Conservation (phyloP, 139 green algal genomes). For the Chlorella sp. region DNA sequence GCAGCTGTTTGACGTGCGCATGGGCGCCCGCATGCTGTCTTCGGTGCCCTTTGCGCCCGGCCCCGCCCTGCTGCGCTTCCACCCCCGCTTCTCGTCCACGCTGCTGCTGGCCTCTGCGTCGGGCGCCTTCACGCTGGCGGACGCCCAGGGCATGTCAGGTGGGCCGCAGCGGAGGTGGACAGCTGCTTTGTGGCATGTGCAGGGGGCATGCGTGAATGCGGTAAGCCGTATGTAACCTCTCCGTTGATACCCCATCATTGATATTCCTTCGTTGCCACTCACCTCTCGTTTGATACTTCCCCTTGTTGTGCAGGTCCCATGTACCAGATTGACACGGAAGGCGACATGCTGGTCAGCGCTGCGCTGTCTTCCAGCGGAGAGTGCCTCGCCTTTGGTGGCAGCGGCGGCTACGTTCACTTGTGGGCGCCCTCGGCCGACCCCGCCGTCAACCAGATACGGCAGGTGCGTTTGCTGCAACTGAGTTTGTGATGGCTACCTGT, state of each 20-base stretch:
- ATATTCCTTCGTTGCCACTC: not conserved
- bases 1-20: constrained; percentile 77
- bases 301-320: not conserved
- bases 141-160: constrained; percentile 47
- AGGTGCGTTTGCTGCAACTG: too few relatives aligned
- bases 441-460: not conserved
- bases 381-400: constrained; percentile 73
- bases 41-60: constrained; percentile 60
- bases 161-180: not conserved
- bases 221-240: not conserved
- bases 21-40: constrained; percentile 53
- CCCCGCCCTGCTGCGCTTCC: constrained; percentile 65
- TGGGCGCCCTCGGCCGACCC: constrained; percentile 58
- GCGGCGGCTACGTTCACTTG: constrained; percentile 82
- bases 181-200: not conserved
- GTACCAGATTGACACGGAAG: constrained; percentile 62
- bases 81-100: constrained; percentile 69
- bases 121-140: constrained; percentile 70
- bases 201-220: not conserved
- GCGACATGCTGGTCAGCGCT: constrained; percentile 57
- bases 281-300: not conserved
- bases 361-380: constrained; percentile 68
- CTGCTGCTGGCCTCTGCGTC: constrained; percentile 67
- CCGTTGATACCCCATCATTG: not conserved
- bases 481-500: too few relatives aligned